Evolutionary conservation across 306 rosid species (phyloP).

Genomic region (Psophocarpus tetragonolobus): DNA sequence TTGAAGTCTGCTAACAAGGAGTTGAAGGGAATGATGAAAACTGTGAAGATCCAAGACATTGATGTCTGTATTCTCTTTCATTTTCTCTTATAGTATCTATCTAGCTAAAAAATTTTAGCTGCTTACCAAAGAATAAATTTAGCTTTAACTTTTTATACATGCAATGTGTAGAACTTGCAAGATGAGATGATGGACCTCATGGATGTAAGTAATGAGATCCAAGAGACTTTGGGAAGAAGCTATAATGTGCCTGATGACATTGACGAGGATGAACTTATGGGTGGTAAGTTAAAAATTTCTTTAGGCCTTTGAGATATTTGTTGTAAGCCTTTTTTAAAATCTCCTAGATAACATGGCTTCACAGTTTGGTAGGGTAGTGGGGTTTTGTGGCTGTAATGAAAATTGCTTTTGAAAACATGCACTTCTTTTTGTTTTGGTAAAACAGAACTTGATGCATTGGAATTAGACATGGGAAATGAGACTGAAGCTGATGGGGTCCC

Average conservation of each 20-base stretch:
- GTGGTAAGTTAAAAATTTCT: constrained; percentile 62
- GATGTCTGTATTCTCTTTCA: constrained; percentile 61
- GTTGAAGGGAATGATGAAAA: constrained; percentile 97
- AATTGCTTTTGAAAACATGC: background rate
- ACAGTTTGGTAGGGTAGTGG: background rate
- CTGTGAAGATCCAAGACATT: constrained; percentile 94
- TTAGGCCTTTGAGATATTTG: constrained; percentile 23
- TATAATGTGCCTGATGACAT: constrained; percentile 94
- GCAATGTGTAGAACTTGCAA: constrained; percentile 73
- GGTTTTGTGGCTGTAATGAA: constrained; percentile 1
- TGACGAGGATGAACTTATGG: constrained; percentile 96
- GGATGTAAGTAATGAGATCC: constrained; percentile 95
- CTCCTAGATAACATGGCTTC: background rate
- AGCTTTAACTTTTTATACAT: constrained; percentile 22
- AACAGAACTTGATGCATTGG: constrained; percentile 92
- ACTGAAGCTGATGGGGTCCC: constrained; percentile 85
- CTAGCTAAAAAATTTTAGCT: constrained; percentile 7
- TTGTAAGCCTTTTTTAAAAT: constrained; percentile 4
- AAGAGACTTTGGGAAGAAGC: constrained; percentile 96
- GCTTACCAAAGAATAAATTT: no score
- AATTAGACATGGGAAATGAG: constrained; percentile 91
- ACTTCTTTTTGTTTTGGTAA: background rate
- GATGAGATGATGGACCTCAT: constrained; percentile 99
- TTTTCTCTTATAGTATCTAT: constrained; percentile 30
- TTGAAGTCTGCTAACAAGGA: constrained; percentile 98